Evolutionary conservation across 1,284 basidiomycete genomes (phyloP).

Genomic region (Fistulina hepatica): DNA sequence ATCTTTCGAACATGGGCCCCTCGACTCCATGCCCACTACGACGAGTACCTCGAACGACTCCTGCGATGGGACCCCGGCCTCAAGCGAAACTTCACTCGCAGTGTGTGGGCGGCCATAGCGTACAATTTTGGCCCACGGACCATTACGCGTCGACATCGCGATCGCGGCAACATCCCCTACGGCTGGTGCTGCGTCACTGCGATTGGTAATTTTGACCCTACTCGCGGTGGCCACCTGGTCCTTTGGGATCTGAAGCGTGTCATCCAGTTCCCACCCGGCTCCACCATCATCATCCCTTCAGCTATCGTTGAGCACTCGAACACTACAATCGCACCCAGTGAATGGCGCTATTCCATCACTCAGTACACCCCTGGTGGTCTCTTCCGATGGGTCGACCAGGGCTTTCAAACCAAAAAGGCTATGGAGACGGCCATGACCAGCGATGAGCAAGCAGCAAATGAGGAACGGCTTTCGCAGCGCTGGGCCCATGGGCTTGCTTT

Average conservation of each 20-base stretch:
- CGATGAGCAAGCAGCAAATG: too few relatives aligned
- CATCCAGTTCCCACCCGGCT: slow-evolving; percentile 5
- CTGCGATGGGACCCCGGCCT: too few relatives aligned
- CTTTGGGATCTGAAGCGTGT: slow-evolving; percentile 1
- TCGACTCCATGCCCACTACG: too few relatives aligned
- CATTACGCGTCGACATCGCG: background rate
- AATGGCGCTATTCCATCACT: slow-evolving; percentile 6
- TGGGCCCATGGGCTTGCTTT: too few relatives aligned
- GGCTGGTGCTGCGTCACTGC: slow-evolving; percentile 6
- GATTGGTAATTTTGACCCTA: slow-evolving; percentile 6
- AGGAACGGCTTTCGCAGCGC: too few relatives aligned
- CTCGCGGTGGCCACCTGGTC: slow-evolving; percentile 1
- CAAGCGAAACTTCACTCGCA: background rate
- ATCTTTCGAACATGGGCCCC: too few relatives aligned
- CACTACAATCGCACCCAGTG: slow-evolving; percentile 3
- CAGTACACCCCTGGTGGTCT: slow-evolving; percentile 9
- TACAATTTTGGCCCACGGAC: slow-evolving; percentile 12
- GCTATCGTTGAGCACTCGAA: slow-evolving; percentile 8
- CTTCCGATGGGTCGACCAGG: slow-evolving; percentile 5
- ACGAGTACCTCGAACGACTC: too few relatives aligned
- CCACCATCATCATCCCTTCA: slow-evolving; percentile 5
- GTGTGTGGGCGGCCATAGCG: slow-evolving; percentile 5
- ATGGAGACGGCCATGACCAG: too few relatives aligned
- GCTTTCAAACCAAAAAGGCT: too few relatives aligned
- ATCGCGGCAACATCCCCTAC: background rate